Evolutionary conservation across 371 early-diverging fungal genomes (phyloP), one percentile per base, ranked within the genome.

Genomic region (Mortierella sp.): DNA sequence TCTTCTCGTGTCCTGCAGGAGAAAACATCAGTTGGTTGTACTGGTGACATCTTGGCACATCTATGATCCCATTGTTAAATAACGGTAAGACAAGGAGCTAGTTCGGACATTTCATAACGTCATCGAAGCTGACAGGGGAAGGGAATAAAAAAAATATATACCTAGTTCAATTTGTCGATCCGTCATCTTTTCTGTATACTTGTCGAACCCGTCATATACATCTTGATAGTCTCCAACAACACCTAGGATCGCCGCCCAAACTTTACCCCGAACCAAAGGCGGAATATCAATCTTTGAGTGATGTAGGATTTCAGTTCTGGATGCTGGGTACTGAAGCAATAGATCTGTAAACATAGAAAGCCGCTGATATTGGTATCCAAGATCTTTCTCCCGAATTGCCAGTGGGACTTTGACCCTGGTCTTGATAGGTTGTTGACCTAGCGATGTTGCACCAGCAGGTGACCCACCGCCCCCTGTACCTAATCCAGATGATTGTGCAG

Each of bases 21-120:
- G 92, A 92, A 7, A 92, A 89, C 63, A 96, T 77, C 16, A 94
- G 69, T 61, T 90, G 92, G 72, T 95, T 91, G 81, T 96, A 96
- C 69, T 93, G 90, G 77, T 96, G 96, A 72, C 96, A 96, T 55
- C 96, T 83, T 8, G 95, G 95, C 36, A 96, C 92, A 81, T 96
- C 96, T 83, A 85, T 36, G 28, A n/a, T 6, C 4, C 19, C 24
- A 53, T 47, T 53, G 5, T 10, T 19, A 15, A n/a, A 59, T 21
- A 59, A 38, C 38, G 19, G 16, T 40, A 9, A 38, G 50, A 50
- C 8, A 4, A 8, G 50, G 8, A n/a, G 8, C 50, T 16, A 13
- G 7, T n/a, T 50, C n/a, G 16, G n/a, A 8, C n/a, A 50, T n/a
- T 50, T 50, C 50, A 50, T 16, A 1, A n/a, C 8, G 8, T 53